Evolutionary conservation across 1,284 basidiomycete species (phyloP), one percentile per base, ranked within the genome.

Genomic region (Phellopilus nigrolimitatus): DNA sequence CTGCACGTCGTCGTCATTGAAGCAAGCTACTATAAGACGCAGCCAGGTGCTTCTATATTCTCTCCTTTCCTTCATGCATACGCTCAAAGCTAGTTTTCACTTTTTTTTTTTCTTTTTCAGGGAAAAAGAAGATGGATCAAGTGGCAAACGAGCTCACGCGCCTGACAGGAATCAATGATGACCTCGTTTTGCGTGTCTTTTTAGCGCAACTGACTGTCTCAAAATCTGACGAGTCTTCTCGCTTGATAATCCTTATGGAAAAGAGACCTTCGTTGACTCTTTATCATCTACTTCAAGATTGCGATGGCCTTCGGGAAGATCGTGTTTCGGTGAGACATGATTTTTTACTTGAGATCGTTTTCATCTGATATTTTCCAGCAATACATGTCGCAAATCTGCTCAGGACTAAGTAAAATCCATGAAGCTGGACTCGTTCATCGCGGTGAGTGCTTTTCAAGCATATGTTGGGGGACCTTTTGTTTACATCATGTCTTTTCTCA

Each of bases 261-360:
- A 78, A 82, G 61, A 70, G 72, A 0, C 84, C 85, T 0, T 64
- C 78, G 0, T 66, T 87, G 47, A 84, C 79, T 0, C 63, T 90
- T 17, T 69, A 77, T 31, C 84, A 88, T 56, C 74, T 90, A 4
- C 67, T 90, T 13, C 77, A 84, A 54, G 83, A 89, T 59, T 80
- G 76, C 50, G 79, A 84, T 38, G 72, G 70, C 17, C 65, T 88
- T 28, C 73, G 78, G 42, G 84, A 88, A 63, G 81, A 82, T 30
- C 73, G 82, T 27, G 82, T 79, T n/a, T 71, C 73, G 25, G 82
- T 85, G 56, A 28, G 70, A 67, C 12, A 43, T 33, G 17, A 43
- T 44, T 46, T 28, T 27, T 12, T 40, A 3, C 4, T 40, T 9
- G 9, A 40, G 17, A 34, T 34, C 22, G 17, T 21, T 36, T 28